These are phyloP conservation scores for Furcasterigmium sp. DNA, from an alignment of 2,329 filamentous ascomycete genomes.

Conservation along the genomic window DNA sequence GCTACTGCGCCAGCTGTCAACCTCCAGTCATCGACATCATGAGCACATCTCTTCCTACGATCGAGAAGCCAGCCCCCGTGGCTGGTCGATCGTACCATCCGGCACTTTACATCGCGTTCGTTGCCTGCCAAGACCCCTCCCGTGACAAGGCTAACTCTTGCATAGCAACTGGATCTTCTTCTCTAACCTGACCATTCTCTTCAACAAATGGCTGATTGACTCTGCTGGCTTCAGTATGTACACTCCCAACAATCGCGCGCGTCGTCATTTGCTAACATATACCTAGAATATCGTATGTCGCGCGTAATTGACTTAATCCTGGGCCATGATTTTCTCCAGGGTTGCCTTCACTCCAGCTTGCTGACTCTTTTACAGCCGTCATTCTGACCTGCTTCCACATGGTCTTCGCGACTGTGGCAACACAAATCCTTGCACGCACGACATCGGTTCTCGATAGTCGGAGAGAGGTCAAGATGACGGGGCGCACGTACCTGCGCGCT, in stretches of 20 bases:
- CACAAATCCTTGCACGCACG: conserved; percentile 59
- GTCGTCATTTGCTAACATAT: conserved; percentile 16
- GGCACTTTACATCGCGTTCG: conserved; percentile 26
- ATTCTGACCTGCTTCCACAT: conserved; percentile 66
- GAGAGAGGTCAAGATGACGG: conserved; percentile 56
- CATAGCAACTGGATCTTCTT: conserved; percentile 72
- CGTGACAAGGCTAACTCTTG: background rate
- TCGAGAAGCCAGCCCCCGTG: conserved; percentile 15
- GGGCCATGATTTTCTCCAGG: no score
- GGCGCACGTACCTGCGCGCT: conserved; percentile 54
- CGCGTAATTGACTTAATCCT: no score
- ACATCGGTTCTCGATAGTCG: conserved; percentile 59
- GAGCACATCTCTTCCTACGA: conserved; percentile 9
- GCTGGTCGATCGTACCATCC: conserved; percentile 15
- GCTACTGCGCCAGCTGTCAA: background rate
- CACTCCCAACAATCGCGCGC: background rate
- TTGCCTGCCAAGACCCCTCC: conserved; percentile 1
- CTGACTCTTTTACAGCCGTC: conserved; percentile 30
- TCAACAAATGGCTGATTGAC: conserved; percentile 88
- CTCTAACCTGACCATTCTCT: conserved; percentile 80
- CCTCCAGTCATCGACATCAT: conserved; percentile 2
- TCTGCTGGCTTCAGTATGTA: conserved; percentile 66
- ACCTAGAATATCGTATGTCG: conserved; percentile 38
- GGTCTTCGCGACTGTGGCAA: conserved; percentile 59
- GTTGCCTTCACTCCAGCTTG: background rate